phyloP scores from a whole-genome alignment of 2,329 filamentous ascomycete species.

The Tetracladium maxilliforme region DNA sequence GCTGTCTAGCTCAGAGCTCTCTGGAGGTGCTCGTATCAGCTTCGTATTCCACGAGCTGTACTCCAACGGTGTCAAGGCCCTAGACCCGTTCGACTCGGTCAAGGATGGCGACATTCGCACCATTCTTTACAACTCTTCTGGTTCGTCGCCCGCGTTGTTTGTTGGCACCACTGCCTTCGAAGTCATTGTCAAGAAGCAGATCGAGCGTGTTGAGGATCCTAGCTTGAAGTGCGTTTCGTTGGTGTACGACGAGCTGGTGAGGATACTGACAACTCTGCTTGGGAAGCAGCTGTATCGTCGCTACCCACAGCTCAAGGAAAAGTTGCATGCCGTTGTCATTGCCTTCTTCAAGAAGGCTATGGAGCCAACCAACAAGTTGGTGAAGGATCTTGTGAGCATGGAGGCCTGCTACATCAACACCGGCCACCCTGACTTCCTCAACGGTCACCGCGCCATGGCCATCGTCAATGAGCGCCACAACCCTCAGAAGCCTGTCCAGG shows the following conservation, averaged over 20 bases:
- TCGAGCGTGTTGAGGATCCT: slow-evolving; percentile 89
- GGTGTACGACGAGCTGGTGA: slow-evolving; percentile 93
- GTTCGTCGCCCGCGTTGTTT: slow-evolving; percentile 89
- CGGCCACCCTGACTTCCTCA: slow-evolving; percentile 93
- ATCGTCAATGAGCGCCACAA: slow-evolving; percentile 90
- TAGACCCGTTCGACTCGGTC: slow-evolving; percentile 93
- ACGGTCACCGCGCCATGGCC: slow-evolving; percentile 94
- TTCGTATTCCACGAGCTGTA: slow-evolving; percentile 99
- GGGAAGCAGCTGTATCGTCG: slow-evolving; percentile 80
- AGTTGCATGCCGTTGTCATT: slow-evolving; percentile 87
- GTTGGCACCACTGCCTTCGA: slow-evolving; percentile 98
- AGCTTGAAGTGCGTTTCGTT: slow-evolving; percentile 95
- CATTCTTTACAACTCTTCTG: slow-evolving; percentile 97
- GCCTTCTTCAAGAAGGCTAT: slow-evolving; percentile 95
- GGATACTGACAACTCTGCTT: slow-evolving; percentile 82
- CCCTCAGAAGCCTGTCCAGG: slow-evolving; percentile 72
- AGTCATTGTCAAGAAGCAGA: slow-evolving; percentile 96
- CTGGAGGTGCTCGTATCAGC: slow-evolving; percentile 92
- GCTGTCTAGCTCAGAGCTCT: slow-evolving; percentile 84
- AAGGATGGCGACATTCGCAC: slow-evolving; percentile 97
- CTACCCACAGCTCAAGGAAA: slow-evolving; percentile 92
- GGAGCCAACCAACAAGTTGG: slow-evolving; percentile 96
- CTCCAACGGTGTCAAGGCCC: slow-evolving; percentile 90
- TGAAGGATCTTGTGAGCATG: slow-evolving; percentile 86
- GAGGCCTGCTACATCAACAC: slow-evolving; percentile 98